Percentiles rank a stretch among this genome's conserved stretches.
These are phyloP conservation scores for Populus ilicifolia DNA, from an alignment of 345 rosid species.

Conservation along the genomic window DNA sequence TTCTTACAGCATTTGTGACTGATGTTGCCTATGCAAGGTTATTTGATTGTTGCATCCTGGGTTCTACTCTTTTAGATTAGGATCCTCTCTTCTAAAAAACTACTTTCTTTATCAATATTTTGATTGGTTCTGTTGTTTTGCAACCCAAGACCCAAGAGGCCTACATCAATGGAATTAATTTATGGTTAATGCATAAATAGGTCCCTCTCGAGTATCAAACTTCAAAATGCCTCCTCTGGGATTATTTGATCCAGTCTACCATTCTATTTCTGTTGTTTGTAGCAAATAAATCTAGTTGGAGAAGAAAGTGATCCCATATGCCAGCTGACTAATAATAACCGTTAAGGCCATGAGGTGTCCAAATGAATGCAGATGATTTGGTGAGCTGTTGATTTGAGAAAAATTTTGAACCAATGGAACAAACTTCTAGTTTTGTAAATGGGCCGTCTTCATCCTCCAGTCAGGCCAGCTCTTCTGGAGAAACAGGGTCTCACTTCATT, in stretches of 20 bases:
- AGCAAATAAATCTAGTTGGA: neutral
- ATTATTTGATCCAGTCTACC: neutral
- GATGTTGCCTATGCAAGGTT: too few relatives aligned
- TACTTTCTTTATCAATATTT: neutral
- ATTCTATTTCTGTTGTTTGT: neutral
- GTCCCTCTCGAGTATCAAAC: neutral
- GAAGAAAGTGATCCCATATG: neutral
- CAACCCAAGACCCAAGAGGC: neutral
- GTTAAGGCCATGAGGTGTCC: neutral
- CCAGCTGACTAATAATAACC: neutral
- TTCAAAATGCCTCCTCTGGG: neutral
- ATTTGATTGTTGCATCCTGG: too few relatives aligned
- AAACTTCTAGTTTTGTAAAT: neutral
- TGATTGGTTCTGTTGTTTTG: neutral
- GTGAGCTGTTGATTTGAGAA: neutral
- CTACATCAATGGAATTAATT: neutral
- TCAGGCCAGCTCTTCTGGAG: neutral
- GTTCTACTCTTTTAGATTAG: neutral
- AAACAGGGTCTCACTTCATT: too few relatives aligned
- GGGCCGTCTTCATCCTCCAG: neutral
- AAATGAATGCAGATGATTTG: neutral
- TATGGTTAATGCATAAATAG: neutral
- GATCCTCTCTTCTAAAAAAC: neutral
- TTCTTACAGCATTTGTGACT: neutral
- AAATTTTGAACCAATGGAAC: neutral